phyloP scores from a whole-genome alignment of 768 basidiomycete genomes.

The Russula sp. region DNA sequence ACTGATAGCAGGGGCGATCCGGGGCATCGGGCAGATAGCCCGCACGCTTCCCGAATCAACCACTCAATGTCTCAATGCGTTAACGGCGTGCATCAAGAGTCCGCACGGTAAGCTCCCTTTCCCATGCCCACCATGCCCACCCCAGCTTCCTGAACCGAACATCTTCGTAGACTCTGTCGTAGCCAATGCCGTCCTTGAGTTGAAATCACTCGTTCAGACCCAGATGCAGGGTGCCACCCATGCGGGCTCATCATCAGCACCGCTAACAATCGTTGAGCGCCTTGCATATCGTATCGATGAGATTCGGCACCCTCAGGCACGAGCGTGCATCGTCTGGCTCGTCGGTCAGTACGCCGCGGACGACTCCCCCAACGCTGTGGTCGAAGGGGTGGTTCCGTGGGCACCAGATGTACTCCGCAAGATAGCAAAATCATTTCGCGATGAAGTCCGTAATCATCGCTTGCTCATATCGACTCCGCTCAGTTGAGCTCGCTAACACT shows the following conservation, averaged over 20 bases:
- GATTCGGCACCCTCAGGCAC: conserved; percentile 71
- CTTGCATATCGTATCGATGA: conserved; percentile 75
- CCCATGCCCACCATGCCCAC: background rate
- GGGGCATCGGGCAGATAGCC: conserved; percentile 75
- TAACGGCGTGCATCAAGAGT: conserved; percentile 78
- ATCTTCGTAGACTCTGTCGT: conserved; percentile 60
- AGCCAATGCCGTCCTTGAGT: conserved; percentile 73
- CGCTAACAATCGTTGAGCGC: conserved; percentile 66
- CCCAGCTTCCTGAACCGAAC: background rate
- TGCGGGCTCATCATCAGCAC: conserved; percentile 26
- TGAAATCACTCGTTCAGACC: conserved; percentile 77
- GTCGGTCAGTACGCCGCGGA: conserved; percentile 82
- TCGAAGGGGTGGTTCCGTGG: conserved; percentile 66
- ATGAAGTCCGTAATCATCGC: conserved; percentile 48
- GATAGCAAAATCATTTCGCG: conserved; percentile 59
- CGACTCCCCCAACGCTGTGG: conserved; percentile 31
- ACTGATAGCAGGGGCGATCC: conserved; percentile 67
- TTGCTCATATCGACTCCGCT: background rate
- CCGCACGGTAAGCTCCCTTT: conserved; percentile 43
- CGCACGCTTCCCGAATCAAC: conserved; percentile 59
- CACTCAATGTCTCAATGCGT: conserved; percentile 63
- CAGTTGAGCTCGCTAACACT: background rate
- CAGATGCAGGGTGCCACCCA: conserved; percentile 41
- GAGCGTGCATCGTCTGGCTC: conserved; percentile 88
- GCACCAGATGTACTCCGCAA: conserved; percentile 88